phyloP scores from a whole-genome alignment of 345 rosid genomes.

The Clausena lansium region DNA sequence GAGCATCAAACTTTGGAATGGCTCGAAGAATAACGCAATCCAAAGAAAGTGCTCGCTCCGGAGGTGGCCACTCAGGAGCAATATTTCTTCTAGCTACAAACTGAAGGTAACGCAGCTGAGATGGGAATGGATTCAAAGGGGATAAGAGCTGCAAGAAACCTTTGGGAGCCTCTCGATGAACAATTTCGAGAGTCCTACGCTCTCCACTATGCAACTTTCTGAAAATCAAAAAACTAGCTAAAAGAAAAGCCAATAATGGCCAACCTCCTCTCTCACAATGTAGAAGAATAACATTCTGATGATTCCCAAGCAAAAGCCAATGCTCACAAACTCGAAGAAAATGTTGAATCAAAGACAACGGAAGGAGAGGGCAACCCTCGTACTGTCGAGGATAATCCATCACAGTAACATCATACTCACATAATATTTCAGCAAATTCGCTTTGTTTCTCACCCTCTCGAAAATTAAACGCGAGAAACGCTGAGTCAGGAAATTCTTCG shows the following conservation, averaged over 20 bases:
- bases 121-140: slow-evolving; percentile 90
- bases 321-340: slow-evolving; percentile 82
- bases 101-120: slow-evolving; percentile 96
- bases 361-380: slow-evolving; percentile 92
- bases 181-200: slow-evolving; percentile 80
- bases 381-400: slow-evolving; percentile 92
- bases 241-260: slow-evolving; percentile 87
- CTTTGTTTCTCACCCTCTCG: slow-evolving; percentile 84
- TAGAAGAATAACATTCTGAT: slow-evolving; percentile 75
- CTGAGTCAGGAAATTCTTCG: slow-evolving; percentile 82
- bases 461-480: slow-evolving; percentile 81
- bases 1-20: slow-evolving; percentile 85
- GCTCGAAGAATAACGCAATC: slow-evolving; percentile 87
- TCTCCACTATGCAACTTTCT: slow-evolving; percentile 77
- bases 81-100: slow-evolving; percentile 87
- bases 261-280: slow-evolving; percentile 98
- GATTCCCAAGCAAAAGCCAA: slow-evolving; percentile 77
- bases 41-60: slow-evolving; percentile 88
- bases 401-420: slow-evolving; percentile 79
- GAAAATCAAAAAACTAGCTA: slow-evolving; percentile 83
- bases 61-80: slow-evolving; percentile 97
- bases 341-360: slow-evolving; percentile 83
- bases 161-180: slow-evolving; percentile 96
- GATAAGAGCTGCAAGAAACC: slow-evolving; percentile 88
- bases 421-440: slow-evolving; percentile 63